phyloP scores from a whole-genome alignment of 2,329 filamentous ascomycete genomes.

The Cercospora sp. region DNA sequence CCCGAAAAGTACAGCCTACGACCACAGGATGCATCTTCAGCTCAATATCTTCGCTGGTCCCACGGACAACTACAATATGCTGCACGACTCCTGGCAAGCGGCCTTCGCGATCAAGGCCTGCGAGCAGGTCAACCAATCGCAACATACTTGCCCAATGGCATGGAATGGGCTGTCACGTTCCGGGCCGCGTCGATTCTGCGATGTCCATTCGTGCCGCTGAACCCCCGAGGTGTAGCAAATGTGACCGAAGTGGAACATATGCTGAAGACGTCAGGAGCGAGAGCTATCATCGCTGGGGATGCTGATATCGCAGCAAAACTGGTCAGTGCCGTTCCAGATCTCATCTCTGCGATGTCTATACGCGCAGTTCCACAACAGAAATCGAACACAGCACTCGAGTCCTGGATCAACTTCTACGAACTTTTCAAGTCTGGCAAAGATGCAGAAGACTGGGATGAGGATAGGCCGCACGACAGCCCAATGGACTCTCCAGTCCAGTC shows the following conservation, averaged over 20 bases:
- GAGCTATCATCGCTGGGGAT: constrained; percentile 5
- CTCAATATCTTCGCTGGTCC: constrained; percentile 1
- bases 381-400: background rate
- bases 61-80: constrained; percentile 9
- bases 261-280: constrained; percentile 6
- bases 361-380: background rate
- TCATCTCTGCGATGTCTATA: background rate
- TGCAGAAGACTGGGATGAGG: background rate
- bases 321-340: background rate
- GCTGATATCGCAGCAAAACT: background rate
- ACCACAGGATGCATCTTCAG: background rate
- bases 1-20: background rate
- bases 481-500: background rate
- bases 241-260: constrained; percentile 11
- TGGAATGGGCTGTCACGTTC: constrained; percentile 11
- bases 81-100: constrained; percentile 1
- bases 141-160: constrained; percentile 11
- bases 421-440: constrained; percentile 1
- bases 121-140: constrained; percentile 3
- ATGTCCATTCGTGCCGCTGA: constrained; percentile 21
- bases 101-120: background rate
- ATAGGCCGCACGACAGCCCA: background rate
- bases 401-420: background rate
- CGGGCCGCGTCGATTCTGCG: constrained; percentile 12
- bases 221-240: constrained; percentile 15